Percentiles rank a stretch among this genome's conserved stretches.
phyloP scores from a whole-genome alignment of 2,329 filamentous ascomycete genomes.

The Paracoccidioides lutzii region DNA sequence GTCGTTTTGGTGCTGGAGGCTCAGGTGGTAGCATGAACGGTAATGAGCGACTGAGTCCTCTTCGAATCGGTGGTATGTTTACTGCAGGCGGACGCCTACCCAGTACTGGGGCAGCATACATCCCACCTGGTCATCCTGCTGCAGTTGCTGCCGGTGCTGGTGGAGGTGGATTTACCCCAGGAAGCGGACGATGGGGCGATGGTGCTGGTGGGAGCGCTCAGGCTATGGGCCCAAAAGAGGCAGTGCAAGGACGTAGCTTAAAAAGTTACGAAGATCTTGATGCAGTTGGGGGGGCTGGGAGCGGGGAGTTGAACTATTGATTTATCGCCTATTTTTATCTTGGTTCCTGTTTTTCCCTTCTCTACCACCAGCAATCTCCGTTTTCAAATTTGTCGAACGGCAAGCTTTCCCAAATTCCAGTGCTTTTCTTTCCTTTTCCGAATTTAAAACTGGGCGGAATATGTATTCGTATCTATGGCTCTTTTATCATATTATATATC shows the following conservation, averaged over 20 bases:
- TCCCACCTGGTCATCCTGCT: slow-evolving; percentile 30
- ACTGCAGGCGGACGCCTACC: slow-evolving; percentile 22
- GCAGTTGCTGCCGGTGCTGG: slow-evolving; percentile 28
- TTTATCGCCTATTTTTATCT: neutral
- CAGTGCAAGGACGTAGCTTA: slow-evolving; percentile 79
- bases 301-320: slow-evolving; percentile 83
- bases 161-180: slow-evolving; percentile 31
- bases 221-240: slow-evolving; percentile 74
- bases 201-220: slow-evolving; percentile 56
- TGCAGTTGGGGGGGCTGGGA: slow-evolving; percentile 60
- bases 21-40: slow-evolving; percentile 13
- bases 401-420: neutral
- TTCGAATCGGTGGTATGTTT: slow-evolving; percentile 22
- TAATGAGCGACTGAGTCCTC: slow-evolving; percentile 36
- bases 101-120: slow-evolving; percentile 20
- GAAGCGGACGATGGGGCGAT: slow-evolving; percentile 54
- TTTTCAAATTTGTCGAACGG: neutral
- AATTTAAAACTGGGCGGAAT: neutral
- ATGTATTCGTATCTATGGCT: slow-evolving; percentile 1
- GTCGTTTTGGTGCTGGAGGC: slow-evolving; percentile 40
- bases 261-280: slow-evolving; percentile 98
- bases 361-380: neutral
- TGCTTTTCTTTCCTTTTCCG: neutral
- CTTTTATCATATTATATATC: neutral
- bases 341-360: neutral